These are phyloP conservation scores for Triticum aestivum DNA, from an alignment of 176 grass and related monocot genomes.

Conservation along the genomic window DNA sequence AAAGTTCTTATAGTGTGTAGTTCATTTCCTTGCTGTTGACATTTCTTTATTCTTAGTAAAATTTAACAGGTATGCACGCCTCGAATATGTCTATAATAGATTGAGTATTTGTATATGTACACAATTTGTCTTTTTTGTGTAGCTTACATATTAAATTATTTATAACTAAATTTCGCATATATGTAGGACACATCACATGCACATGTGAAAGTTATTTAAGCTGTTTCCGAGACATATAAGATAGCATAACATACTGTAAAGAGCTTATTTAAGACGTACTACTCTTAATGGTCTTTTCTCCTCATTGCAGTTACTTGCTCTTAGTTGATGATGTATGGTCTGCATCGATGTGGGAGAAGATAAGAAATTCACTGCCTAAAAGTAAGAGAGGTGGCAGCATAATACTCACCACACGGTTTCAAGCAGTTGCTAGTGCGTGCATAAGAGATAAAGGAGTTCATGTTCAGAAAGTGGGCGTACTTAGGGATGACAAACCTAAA, in stretches of 20 bases:
- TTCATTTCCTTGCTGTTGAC: neutral
- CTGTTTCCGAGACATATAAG: neutral
- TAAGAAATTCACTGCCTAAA: neutral
- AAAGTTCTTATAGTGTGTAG: neutral
- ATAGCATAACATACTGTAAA: neutral
- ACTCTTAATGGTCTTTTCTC: neutral
- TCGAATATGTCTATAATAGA: no score
- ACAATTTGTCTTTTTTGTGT: neutral
- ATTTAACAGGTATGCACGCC: no score
- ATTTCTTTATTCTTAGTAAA: neutral
- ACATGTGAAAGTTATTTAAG: neutral
- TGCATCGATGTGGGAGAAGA: neutral
- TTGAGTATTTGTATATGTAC: neutral
- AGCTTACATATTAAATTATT: neutral
- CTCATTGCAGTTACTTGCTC: neutral
- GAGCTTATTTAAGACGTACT: neutral
- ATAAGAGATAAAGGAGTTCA: neutral
- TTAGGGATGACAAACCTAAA: neutral
- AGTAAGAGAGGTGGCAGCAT: neutral
- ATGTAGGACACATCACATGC: neutral
- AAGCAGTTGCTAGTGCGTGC: neutral
- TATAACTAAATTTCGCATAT: neutral
- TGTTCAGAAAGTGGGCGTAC: neutral
- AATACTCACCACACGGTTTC: conserved; percentile 7
- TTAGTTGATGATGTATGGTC: conserved; percentile 31